Evolutionary conservation across 2,329 filamentous ascomycete species (phyloP).

Genomic region (Myriosclerotinia duriaeana): DNA sequence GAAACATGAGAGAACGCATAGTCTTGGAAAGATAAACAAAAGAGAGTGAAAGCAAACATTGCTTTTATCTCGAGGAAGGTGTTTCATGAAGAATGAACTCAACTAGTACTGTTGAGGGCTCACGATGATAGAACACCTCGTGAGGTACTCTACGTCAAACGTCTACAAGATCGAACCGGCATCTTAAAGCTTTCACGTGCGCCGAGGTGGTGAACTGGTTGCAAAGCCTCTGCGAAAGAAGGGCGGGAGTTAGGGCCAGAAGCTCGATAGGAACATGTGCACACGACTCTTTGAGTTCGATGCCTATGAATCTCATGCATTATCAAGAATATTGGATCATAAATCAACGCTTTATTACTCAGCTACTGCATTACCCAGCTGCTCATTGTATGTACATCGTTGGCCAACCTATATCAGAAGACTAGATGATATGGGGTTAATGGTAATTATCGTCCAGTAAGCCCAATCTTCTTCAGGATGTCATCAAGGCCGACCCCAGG

Average conservation of each 20-base stretch:
- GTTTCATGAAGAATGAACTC: not conserved
- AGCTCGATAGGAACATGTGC: not conserved
- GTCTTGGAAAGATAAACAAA: not conserved
- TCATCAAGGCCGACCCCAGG: conserved; percentile 62
- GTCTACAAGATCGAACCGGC: not conserved
- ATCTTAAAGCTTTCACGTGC: not conserved
- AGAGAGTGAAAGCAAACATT: not conserved
- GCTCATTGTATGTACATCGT: not conserved
- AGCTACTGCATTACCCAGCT: conserved; percentile 8
- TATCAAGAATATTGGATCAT: not conserved
- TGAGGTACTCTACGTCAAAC: not conserved
- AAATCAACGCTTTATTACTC: conserved; percentile 4
- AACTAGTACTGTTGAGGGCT: not conserved
- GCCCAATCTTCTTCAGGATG: conserved; percentile 57
- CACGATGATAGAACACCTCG: not conserved
- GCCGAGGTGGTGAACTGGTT: not conserved
- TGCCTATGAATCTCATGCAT: conserved; percentile 2
- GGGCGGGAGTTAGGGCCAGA: not conserved
- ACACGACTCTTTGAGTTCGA: not conserved
- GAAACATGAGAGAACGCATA: conserved; percentile 15
- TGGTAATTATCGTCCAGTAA: conserved; percentile 25
- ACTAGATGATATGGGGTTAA: not conserved
- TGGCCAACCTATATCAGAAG: not conserved
- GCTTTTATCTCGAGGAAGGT: not conserved
- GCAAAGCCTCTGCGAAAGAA: not conserved